Base-by-base conservation (phyloP, 495 filamentous ascomycete genomes). In the Lophiostoma macrostomum region DNA sequence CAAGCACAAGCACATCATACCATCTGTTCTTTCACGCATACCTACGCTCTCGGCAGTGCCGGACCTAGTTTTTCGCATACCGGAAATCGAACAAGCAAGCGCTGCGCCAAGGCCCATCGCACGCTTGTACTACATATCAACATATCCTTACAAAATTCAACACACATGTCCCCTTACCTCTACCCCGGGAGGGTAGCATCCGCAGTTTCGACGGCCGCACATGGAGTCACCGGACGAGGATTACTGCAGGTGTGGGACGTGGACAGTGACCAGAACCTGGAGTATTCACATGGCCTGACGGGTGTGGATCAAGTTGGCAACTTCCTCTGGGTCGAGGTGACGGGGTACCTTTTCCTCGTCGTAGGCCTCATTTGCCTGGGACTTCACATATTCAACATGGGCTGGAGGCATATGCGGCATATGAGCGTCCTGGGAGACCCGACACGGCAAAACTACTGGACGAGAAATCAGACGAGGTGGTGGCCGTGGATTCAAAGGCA, bases 401-500 rank as follows among this genome's bases (percentile, higher is more conserved):
- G 74, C 58, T 87, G 88, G 64, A 73, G 73, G 12, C 79, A 85
- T 41, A 67, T 93, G 24, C 84, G 93, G 50, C 85, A 84, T 20
- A 76, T 96, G 55, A 73, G 82, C 16, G 84, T 80, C 36, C 71
- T 91, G 34, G 72, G 75, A 8, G 69, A 64, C 37, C 59, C 61
- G 24, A 52, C 68, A 30, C 71, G 78, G 45, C 82, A 84, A 60
- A 67, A 63, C 47, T 85, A 76, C 64, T 86, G 80, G 79, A 74
- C 74, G 40, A 64, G 83, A 71, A 80, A 90, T 79, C 65, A 81
- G 65, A 66, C 87, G 72, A 63, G 65, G 68, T 74, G 39, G 74
- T 86, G 77, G 84, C 80, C 76, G 65, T 77, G 73, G 68, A 55
- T 94, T 43, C 95, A 97, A 76, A 86, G 83, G 53, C 78, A 93